A percentile compares a stretch with the other conserved stretches of the same genome.
These are phyloP conservation scores for Pneumocystis sp. DNA, from an alignment of 1,139 yeast species.

Conservation along the genomic window DNA sequence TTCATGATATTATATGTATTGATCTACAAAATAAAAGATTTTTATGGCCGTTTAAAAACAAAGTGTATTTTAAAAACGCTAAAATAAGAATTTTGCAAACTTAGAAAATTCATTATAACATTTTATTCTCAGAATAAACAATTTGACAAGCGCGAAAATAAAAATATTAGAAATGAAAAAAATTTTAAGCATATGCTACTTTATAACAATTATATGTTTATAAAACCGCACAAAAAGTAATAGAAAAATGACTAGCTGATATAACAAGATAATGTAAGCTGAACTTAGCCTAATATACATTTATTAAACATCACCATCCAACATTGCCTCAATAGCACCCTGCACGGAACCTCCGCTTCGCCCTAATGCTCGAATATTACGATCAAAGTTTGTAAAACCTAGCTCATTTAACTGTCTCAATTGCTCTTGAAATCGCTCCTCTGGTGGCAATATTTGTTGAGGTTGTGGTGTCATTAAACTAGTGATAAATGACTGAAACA, in stretches of 20 bases:
- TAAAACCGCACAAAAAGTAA: neutral
- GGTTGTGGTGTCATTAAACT: constrained; percentile 11
- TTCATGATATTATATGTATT: too few relatives aligned
- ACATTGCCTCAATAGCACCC: constrained; percentile 82
- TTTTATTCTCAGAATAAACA: neutral
- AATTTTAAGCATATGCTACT: neutral
- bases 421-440: constrained; percentile 82
- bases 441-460: constrained; percentile 80
- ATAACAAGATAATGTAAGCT: neutral
- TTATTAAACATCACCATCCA: constrained; percentile 32
- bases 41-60: neutral
- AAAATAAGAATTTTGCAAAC: neutral
- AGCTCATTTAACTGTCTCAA: constrained; percentile 86
- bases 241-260: neutral
- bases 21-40: too few relatives aligned
- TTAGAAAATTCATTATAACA: neutral
- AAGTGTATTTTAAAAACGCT: neutral
- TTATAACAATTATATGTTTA: neutral
- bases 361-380: constrained; percentile 79
- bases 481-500: neutral
- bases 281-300: neutral
- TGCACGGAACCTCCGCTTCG: constrained; percentile 95
- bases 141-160: neutral
- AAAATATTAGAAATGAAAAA: neutral
- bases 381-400: constrained; percentile 89